These are phyloP conservation scores for Eucalyptus curtisii DNA, from an alignment of 345 rosid species.

Conservation along the genomic window DNA sequence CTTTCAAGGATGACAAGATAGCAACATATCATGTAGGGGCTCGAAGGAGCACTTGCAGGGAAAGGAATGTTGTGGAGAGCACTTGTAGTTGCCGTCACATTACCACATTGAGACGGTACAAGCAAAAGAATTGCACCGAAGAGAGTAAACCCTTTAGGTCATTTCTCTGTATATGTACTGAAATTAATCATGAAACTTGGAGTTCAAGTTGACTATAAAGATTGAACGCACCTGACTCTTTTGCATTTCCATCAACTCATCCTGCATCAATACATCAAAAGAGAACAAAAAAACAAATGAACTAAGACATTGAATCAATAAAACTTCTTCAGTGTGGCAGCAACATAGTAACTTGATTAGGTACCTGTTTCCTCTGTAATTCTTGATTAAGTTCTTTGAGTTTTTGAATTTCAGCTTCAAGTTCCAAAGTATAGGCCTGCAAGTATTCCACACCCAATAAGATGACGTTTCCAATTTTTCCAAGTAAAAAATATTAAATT, in stretches of 20 bases:
- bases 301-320: background rate
- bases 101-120: background rate
- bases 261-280: background rate
- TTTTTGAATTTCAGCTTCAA: background rate
- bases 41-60: background rate
- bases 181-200: background rate
- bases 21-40: background rate
- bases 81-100: background rate
- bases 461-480: background rate
- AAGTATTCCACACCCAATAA: background rate
- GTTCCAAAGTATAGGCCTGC: background rate
- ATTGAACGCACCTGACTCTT: conserved; percentile 5
- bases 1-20: background rate
- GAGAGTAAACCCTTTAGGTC: background rate
- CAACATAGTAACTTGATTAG: background rate
- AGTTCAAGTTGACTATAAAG: background rate
- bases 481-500: background rate
- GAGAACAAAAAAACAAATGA: background rate
- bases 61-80: background rate
- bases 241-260: background rate
- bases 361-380: background rate
- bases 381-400: background rate
- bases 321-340: background rate
- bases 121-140: background rate
- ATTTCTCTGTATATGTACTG: background rate